A percentile compares a stretch with the other conserved stretches of the same genome.
These are phyloP conservation scores for Hyphodiscus hymeniophilus DNA, from an alignment of 495 filamentous ascomycete species.

Conservation along the genomic window DNA sequence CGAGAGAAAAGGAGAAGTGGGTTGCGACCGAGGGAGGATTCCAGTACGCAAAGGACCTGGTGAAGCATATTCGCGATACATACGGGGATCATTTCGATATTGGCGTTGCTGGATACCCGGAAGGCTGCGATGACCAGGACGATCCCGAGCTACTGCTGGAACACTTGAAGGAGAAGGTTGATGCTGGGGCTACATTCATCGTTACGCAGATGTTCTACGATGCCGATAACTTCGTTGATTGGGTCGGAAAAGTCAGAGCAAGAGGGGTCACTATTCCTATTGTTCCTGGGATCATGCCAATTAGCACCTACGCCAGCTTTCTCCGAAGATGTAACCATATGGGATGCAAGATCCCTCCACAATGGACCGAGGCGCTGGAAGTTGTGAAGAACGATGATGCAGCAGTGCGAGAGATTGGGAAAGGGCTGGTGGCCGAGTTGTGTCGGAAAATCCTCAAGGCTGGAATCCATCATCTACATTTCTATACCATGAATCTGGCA, in stretches of 20 bases:
- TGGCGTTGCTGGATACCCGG: slow-evolving; percentile 94
- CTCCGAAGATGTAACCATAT: slow-evolving; percentile 84
- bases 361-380: slow-evolving; percentile 76
- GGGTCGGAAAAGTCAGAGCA: slow-evolving; percentile 78
- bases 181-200: slow-evolving; percentile 87
- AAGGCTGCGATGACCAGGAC: slow-evolving; percentile 87
- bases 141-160: slow-evolving; percentile 79
- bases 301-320: slow-evolving; percentile 89
- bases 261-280: slow-evolving; percentile 85
- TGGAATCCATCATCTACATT: slow-evolving; percentile 86
- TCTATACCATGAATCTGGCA: slow-evolving; percentile 99
- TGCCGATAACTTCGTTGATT: slow-evolving; percentile 84
- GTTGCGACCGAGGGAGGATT: slow-evolving; percentile 78
- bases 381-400: slow-evolving; percentile 96
- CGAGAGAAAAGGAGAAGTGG: slow-evolving; percentile 92
- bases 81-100: slow-evolving; percentile 98
- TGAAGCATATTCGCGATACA: slow-evolving; percentile 79
- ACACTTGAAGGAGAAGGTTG: slow-evolving; percentile 95
- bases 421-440: slow-evolving; percentile 83
- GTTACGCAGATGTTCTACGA: slow-evolving; percentile 99
- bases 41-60: slow-evolving; percentile 85
- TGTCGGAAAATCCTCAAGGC: slow-evolving; percentile 73
- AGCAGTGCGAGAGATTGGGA: slow-evolving; percentile 84
- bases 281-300: slow-evolving; percentile 98
- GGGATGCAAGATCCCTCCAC: slow-evolving; percentile 68